These are phyloP conservation scores for Xylariaceae sp. DNA, from an alignment of 2,329 filamentous ascomycete species.

Conservation along the genomic window DNA sequence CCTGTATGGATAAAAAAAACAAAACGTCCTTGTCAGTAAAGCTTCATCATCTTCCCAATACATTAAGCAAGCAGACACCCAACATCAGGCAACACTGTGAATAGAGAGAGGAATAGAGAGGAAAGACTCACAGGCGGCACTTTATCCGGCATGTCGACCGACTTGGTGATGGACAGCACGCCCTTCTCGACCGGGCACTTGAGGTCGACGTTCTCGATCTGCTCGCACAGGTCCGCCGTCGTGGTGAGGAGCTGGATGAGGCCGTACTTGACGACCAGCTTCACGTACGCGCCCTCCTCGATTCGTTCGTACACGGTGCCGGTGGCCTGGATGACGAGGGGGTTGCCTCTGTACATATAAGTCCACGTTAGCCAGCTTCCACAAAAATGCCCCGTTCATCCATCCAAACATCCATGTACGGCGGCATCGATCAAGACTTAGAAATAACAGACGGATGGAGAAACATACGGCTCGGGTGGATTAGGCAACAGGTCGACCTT, in stretches of 20 bases:
- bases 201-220: constrained; percentile 81
- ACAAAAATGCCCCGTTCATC: too few relatives aligned
- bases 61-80: too few relatives aligned
- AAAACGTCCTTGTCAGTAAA: constrained; percentile 1
- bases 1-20: constrained; percentile 44
- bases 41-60: not conserved
- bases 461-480: constrained; percentile 74
- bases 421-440: too few relatives aligned
- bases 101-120: not conserved
- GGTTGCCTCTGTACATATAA: constrained; percentile 58
- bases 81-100: not conserved
- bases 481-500: constrained; percentile 79
- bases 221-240: constrained; percentile 79
- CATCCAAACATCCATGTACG: too few relatives aligned
- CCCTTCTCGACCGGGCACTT: constrained; percentile 84
- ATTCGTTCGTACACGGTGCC: constrained; percentile 71
- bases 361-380: constrained; percentile 18
- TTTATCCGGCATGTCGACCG: constrained; percentile 75
- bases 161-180: constrained; percentile 66
- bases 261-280: constrained; percentile 86
- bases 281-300: constrained; percentile 72
- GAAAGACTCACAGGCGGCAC: constrained; percentile 80
- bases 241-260: constrained; percentile 83
- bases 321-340: constrained; percentile 70
- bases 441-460: constrained; percentile 1